Conservation (phyloP, 2,329 filamentous ascomycete species). For the Xylariaceae sp. region DNA sequence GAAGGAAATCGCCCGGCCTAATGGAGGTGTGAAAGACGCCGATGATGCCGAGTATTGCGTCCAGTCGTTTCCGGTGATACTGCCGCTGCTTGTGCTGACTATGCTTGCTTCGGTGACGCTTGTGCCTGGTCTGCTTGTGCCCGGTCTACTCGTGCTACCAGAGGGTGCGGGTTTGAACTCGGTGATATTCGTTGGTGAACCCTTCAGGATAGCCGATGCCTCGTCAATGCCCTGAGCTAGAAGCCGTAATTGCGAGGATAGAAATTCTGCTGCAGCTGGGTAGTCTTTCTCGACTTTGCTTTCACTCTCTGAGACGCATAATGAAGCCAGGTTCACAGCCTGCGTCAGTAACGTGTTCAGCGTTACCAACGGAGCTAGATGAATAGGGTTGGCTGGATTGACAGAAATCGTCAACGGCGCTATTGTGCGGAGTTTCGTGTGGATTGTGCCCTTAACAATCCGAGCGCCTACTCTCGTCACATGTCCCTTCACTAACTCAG, state of each 20-base stretch:
- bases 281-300: conserved; percentile 6
- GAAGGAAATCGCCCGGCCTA: conserved; percentile 67
- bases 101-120: conserved; percentile 8
- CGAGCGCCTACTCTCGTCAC: conserved; percentile 86
- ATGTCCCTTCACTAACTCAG: conserved; percentile 86
- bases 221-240: conserved; percentile 51
- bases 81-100: background rate
- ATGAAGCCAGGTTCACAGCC: conserved; percentile 74
- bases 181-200: conserved; percentile 38
- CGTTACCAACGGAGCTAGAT: conserved; percentile 63
- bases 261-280: conserved; percentile 49
- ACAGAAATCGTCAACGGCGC: conserved; percentile 46
- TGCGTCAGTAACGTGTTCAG: conserved; percentile 75
- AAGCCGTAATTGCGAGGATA: conserved; percentile 51
- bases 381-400: conserved; percentile 45
- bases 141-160: background rate
- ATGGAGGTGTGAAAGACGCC: conserved; percentile 27
- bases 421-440: conserved; percentile 69
- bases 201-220: conserved; percentile 49
- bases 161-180: conserved; percentile 13
- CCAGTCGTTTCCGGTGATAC: conserved; percentile 33
- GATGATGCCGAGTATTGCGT: conserved; percentile 31
- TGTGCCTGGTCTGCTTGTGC: conserved; percentile 8
- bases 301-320: conserved; percentile 60
- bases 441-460: conserved; percentile 81